Evolutionary conservation across 768 basidiomycete genomes (phyloP).

Genomic region (Mycena maculata): DNA sequence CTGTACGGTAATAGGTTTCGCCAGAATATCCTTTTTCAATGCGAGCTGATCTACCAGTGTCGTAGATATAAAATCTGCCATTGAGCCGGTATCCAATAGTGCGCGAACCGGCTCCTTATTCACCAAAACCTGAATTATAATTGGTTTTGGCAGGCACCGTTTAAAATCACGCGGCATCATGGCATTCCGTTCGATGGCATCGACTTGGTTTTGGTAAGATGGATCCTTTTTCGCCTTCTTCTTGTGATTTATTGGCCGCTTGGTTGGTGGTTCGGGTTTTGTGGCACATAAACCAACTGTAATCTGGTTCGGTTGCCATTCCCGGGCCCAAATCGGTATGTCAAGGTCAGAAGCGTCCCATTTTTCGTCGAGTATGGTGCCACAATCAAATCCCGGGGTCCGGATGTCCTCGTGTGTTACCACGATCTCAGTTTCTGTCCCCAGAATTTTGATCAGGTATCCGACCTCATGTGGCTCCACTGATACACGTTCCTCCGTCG

Average conservation of each 20-base stretch:
- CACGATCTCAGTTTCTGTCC: not conserved
- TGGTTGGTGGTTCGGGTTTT: not conserved
- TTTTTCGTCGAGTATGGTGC: not conserved
- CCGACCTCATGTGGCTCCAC: not conserved
- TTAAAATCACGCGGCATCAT: slow-evolving; percentile 22
- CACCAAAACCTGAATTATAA: too few species aligned
- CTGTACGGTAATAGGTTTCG: slow-evolving; percentile 40
- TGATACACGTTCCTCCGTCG: not conserved
- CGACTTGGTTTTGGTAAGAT: slow-evolving; percentile 8
- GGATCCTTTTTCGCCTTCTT: not conserved
- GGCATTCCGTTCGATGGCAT: slow-evolving; percentile 12
- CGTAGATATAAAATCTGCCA: too few species aligned
- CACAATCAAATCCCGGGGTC: not conserved
- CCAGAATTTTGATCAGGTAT: slow-evolving; percentile 4
- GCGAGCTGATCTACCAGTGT: too few species aligned
- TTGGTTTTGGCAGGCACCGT: too few species aligned
- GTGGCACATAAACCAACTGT: slow-evolving; percentile 4
- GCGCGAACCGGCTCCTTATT: too few species aligned
- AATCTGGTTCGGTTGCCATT: not conserved
- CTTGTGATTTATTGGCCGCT: not conserved
- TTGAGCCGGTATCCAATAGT: too few species aligned
- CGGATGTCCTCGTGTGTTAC: not conserved
- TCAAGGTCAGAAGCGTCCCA: slow-evolving; percentile 21
- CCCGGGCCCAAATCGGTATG: too few species aligned
- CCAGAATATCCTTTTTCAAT: too few species aligned